Conservation (phyloP, 2,329 filamentous ascomycete genomes). For the Pseudogymnoascus sp. region DNA sequence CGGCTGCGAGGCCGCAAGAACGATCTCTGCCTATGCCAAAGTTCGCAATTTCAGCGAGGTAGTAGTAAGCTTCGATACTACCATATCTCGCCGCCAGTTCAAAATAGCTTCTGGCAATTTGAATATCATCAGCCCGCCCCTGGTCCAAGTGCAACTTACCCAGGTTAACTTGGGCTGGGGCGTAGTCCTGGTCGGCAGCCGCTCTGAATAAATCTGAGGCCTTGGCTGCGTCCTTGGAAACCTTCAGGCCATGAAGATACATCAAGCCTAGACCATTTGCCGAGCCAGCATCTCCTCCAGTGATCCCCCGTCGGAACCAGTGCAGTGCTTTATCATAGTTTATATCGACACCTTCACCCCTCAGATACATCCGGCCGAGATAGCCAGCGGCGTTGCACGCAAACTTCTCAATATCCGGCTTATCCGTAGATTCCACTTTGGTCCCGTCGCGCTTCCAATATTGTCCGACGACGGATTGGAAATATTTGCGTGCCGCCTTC, state of each 20-base stretch:
- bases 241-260: conserved; percentile 59
- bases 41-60: conserved; percentile 60
- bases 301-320: conserved; percentile 61
- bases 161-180: conserved; percentile 57
- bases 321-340: conserved; percentile 54
- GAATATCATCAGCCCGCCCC: conserved; percentile 38
- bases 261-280: conserved; percentile 64
- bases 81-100: conserved; percentile 60
- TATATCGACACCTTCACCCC: conserved; percentile 62
- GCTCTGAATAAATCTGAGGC: conserved; percentile 58
- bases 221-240: conserved; percentile 50
- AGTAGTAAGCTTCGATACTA: conserved; percentile 65
- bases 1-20: conserved; percentile 57
- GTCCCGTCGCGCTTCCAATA: conserved; percentile 62
- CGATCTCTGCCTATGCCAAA: conserved; percentile 57
- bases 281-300: conserved; percentile 55
- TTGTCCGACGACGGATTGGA: conserved; percentile 56
- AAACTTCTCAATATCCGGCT: conserved; percentile 51
- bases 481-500: conserved; percentile 57
- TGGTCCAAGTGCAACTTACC: conserved; percentile 64
- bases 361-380: conserved; percentile 62
- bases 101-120: conserved; percentile 55
- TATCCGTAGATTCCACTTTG: conserved; percentile 43
- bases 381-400: conserved; percentile 64
- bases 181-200: conserved; percentile 59